Conservation (phyloP, 306 rosid genomes). For the Castanospermum australe region DNA sequence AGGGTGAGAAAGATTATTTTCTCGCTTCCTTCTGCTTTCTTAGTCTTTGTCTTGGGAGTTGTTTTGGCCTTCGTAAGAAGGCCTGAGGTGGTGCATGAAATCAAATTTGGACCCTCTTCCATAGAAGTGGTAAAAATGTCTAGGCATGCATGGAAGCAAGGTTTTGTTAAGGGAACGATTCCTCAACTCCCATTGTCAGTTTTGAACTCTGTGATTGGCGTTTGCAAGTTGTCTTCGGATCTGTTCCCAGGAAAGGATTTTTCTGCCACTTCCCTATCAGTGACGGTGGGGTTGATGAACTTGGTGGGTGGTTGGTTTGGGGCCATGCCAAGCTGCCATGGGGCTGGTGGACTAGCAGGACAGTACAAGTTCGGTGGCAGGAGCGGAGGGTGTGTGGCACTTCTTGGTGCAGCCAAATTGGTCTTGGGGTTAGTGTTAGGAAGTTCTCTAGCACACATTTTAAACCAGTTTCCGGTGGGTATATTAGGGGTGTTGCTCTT, state of each 20-base stretch:
- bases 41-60: constrained; percentile 58
- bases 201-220: constrained; percentile 72
- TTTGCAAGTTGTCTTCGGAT: constrained; percentile 61
- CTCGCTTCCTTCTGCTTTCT: constrained; percentile 69
- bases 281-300: constrained; percentile 86
- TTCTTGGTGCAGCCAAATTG: constrained; percentile 65
- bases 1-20: constrained; percentile 36
- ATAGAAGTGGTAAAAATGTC: constrained; percentile 50
- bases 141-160: constrained; percentile 62
- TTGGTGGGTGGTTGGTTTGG: constrained; percentile 81
- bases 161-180: constrained; percentile 71
- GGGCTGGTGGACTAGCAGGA: constrained; percentile 85
- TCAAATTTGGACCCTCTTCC: constrained; percentile 67
- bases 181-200: constrained; percentile 80
- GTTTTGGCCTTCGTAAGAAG: constrained; percentile 55
- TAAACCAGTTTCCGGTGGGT: constrained; percentile 63
- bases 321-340: constrained; percentile 79
- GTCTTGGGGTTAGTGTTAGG: constrained; percentile 65
- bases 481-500: constrained; percentile 62
- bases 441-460: constrained; percentile 50
- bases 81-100: constrained; percentile 52
- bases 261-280: constrained; percentile 63
- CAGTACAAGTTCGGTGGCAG: constrained; percentile 85
- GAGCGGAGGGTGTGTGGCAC: constrained; percentile 81
- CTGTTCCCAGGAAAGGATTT: constrained; percentile 64